Base-by-base conservation (phyloP, 306 rosid species). In the Senna tora region DNA sequence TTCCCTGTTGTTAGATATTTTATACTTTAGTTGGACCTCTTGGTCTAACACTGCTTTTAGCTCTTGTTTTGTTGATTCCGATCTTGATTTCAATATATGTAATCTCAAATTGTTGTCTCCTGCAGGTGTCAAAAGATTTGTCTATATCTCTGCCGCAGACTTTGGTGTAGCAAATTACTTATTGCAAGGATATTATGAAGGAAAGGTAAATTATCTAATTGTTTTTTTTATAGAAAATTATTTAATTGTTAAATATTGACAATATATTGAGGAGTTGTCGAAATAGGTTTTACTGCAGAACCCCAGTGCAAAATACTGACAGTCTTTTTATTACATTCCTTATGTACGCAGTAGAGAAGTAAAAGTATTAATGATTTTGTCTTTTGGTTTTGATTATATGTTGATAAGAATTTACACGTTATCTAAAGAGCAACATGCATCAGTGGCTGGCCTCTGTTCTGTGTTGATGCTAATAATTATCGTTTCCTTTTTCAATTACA, bases 111-210 rank as follows among this genome's bases (percentile, higher is more conserved):
- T 62, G 55, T 58, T 16, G 67, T 71, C 54, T 66, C 61, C 32
- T 74, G 30, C 92, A 94, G 99, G 99, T 82, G 91, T 91, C 52
- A 94, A 91, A 83, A 85, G 91, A 82, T 94, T 91, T 82, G 91
- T 89, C 66, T 91, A 94, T 72, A 80, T 91, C 81, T 94, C 99
- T 64, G 97, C 99, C 38, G 97, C 97, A 74, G 99, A 87, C 85
- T 89, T 89, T 82, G 99, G 99, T 46, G 74, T 85, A 69, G 92
- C 34, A 64, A 94, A 94, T 84, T 89, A 86, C 81, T 45, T 91
- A 61, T 62, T 94, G 60, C 85, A 21, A 60, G 99, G 99, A 39
- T 94, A 94, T 86, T 94, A 91, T 66, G 93, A 87, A 75, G 99
- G 99, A 79, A 94, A 94, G 99, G 99, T 94, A 86, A 65, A 11